These are phyloP conservation scores for Myriosclerotinia duriaeana DNA, from an alignment of 2,329 filamentous ascomycete genomes.

Conservation along the genomic window DNA sequence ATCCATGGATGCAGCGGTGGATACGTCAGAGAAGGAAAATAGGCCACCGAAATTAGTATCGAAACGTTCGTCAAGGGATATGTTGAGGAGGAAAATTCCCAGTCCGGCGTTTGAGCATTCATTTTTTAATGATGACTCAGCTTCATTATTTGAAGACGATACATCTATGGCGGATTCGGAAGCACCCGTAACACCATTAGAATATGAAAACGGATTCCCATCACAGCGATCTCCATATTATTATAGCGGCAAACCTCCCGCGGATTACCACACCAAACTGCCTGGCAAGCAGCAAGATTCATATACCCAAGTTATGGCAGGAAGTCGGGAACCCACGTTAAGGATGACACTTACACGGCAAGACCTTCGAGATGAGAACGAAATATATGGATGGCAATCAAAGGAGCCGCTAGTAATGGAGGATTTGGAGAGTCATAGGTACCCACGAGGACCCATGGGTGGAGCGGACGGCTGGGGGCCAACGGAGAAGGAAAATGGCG, in stretches of 20 bases:
- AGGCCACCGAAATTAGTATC: slow-evolving; percentile 32
- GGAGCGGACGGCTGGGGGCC: slow-evolving; percentile 45
- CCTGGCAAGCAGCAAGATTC: slow-evolving; percentile 39
- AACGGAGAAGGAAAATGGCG: slow-evolving; percentile 51
- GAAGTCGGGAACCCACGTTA: slow-evolving; percentile 86
- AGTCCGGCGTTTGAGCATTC: slow-evolving; percentile 54
- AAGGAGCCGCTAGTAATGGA: slow-evolving; percentile 56
- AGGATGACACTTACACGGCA: slow-evolving; percentile 93
- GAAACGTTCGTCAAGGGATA: slow-evolving; percentile 29
- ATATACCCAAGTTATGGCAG: slow-evolving; percentile 53
- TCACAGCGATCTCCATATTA: slow-evolving; percentile 33
- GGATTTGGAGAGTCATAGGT: slow-evolving; percentile 55
- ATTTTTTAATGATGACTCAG: slow-evolving; percentile 58
- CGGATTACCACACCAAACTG: slow-evolving; percentile 42
- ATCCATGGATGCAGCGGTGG: slow-evolving; percentile 50
- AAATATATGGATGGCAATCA: slow-evolving; percentile 68
- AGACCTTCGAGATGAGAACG: slow-evolving; percentile 74
- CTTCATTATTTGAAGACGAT: slow-evolving; percentile 56
- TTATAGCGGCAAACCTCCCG: slow-evolving; percentile 40
- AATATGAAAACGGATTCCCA: slow-evolving; percentile 35
- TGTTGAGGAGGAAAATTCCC: slow-evolving; percentile 37
- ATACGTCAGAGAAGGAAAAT: slow-evolving; percentile 41
- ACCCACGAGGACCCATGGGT: slow-evolving; percentile 41
- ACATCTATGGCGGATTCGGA: slow-evolving; percentile 57
- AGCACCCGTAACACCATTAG: slow-evolving; percentile 45